A percentile compares a stretch with the other conserved stretches of the same genome.
Evolutionary conservation across 306 rosid species (phyloP).

Genomic region (Castanopsis chinensis): DNA sequence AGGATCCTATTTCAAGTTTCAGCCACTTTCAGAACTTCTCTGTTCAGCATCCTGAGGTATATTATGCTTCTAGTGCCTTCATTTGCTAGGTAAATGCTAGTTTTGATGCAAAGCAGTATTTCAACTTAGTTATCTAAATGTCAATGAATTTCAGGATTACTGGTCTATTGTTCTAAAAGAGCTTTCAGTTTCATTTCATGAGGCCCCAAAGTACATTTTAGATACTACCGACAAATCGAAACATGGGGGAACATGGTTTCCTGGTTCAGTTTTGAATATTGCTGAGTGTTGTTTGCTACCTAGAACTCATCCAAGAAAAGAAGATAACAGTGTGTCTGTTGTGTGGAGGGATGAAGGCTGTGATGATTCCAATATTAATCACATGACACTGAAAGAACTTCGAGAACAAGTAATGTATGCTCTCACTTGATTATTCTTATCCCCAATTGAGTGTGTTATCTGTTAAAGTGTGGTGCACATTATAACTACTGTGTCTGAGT

Average conservation of each 20-base stretch:
- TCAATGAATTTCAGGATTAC: constrained; percentile 46
- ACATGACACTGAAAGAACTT: constrained; percentile 61
- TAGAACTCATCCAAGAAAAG: constrained; percentile 41
- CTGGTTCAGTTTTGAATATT: constrained; percentile 63
- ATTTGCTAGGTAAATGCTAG: neutral
- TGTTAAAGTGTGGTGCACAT: neutral
- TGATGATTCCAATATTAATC: constrained; percentile 50
- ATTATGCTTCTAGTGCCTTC: neutral
- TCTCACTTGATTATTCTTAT: neutral
- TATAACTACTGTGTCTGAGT: neutral
- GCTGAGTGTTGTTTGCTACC: constrained; percentile 80
- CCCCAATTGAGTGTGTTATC: neutral
- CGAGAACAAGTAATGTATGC: constrained; percentile 75
- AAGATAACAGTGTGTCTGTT: constrained; percentile 58
- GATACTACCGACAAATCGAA: constrained; percentile 54
- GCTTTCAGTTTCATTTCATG: constrained; percentile 54
- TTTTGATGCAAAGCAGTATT: neutral
- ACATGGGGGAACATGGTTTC: constrained; percentile 71
- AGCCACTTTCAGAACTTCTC: constrained; percentile 57
- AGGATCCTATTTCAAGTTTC: constrained; percentile 75
- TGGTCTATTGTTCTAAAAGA: constrained; percentile 76
- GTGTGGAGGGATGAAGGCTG: constrained; percentile 79
- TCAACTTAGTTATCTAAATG: neutral
- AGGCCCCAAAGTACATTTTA: constrained; percentile 54
- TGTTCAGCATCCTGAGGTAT: constrained; percentile 61